A percentile compares a stretch with the other conserved stretches of the same genome.
phyloP scores from a whole-genome alignment of 1,284 basidiomycete genomes.

The Meripilus lineatus region DNA sequence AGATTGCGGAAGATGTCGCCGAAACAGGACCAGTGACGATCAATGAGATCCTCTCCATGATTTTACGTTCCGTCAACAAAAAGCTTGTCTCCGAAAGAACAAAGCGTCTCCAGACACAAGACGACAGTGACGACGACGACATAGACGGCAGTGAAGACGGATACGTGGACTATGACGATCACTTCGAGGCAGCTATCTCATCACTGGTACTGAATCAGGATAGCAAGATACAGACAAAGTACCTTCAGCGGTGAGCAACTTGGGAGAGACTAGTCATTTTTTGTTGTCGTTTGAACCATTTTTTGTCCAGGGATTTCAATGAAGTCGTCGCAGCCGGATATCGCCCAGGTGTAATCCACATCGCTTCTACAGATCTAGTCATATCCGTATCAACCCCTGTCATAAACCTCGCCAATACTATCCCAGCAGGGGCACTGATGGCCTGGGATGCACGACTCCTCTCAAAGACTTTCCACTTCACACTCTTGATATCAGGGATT shows the following conservation, averaged over 20 bases:
- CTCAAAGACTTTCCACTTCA: slow-evolving; percentile 44
- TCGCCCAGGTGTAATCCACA: slow-evolving; percentile 48
- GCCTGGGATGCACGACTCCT: slow-evolving; percentile 61
- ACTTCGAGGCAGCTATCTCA: no score
- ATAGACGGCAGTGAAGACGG: slow-evolving; percentile 27
- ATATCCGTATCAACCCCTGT: slow-evolving; percentile 52
- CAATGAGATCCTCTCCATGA: slow-evolving; percentile 31
- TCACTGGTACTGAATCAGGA: no score
- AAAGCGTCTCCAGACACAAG: slow-evolving; percentile 22
- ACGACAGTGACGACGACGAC: slow-evolving; percentile 22
- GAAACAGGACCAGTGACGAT: slow-evolving; percentile 39
- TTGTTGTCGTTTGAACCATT: no score
- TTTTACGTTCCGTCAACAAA: slow-evolving; percentile 18
- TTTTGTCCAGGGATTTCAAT: slow-evolving; percentile 45
- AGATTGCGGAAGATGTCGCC: slow-evolving; percentile 39
- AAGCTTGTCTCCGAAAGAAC: slow-evolving; percentile 1
- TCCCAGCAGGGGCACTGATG: slow-evolving; percentile 50
- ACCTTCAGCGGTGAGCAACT: no score
- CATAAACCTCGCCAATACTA: slow-evolving; percentile 38
- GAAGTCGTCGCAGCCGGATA: slow-evolving; percentile 48
- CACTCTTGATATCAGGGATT: slow-evolving; percentile 54
- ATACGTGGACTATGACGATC: slow-evolving; percentile 28
- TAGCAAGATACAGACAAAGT: no score
- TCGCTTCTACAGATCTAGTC: slow-evolving; percentile 41
- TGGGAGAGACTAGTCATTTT: no score